Evolutionary conservation across 768 basidiomycete genomes (phyloP), one percentile per base, ranked within the genome.

Genomic region (Chiua virens): DNA sequence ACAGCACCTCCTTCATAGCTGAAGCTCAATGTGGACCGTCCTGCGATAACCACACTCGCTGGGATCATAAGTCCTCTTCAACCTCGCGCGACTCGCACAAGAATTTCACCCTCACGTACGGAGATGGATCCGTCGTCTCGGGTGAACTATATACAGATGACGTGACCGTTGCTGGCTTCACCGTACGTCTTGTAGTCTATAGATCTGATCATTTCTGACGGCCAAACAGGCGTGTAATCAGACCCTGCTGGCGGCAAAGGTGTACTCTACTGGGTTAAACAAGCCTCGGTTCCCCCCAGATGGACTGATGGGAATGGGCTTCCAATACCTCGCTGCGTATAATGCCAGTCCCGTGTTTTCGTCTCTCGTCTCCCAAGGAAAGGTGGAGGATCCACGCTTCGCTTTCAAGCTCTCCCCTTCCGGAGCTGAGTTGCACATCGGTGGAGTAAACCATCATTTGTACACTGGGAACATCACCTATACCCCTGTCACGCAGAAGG

Each of bases 241-340:
- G 39, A 54, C 54, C 7, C 36, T 62, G 14, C 50, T 46, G 13
- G 57, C 45, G 21, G 56, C 54, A 17, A n/a, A 11, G 1, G 17
- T 32, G 3, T 62, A 54, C 15, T 46, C 59, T 25, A 4, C 42
- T n/a, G n/a, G 18, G 3, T 36, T 53, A 18, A 3, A 18, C 11
- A 28, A 0, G 1, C 8, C 48, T 5, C 8, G 22, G 8, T 60
- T 49, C 28, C 49, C 54, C 21, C n/a, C 57, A 13, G 57, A 61
- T 10, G 59, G 54, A 9, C 18, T 61, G 18, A 44, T 61, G 46
- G 73, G 73, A 34, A 53, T 74, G 61, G 71, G 73, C 63, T 55
- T n/a, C n/a, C n/a, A n/a, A n/a, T n/a, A n/a, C n/a, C n/a, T n/a
- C n/a, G n/a, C n/a, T n/a, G n/a, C n/a, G n/a, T n/a, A n/a, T n/a